Conservation (phyloP, 805 yeast species). For the Cyberlindnera americana region DNA sequence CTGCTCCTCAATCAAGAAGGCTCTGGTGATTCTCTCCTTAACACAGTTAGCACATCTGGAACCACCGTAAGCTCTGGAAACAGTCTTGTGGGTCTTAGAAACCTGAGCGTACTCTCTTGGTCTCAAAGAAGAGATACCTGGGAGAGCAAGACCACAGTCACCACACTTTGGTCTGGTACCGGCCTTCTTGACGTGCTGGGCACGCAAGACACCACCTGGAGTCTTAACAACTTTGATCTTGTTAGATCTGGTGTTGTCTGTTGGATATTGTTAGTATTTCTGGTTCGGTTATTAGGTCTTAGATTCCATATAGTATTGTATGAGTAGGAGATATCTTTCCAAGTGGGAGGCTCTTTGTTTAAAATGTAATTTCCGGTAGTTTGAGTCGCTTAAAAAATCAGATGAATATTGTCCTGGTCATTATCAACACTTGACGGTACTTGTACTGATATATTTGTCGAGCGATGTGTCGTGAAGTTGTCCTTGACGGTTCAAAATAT, state of each 20-base stretch:
- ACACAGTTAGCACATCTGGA: slow-evolving; percentile 97
- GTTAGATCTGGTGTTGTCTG: slow-evolving; percentile 99
- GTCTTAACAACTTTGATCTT: slow-evolving; percentile 99
- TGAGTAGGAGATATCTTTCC: too few relatives aligned
- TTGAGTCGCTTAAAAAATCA: too few relatives aligned
- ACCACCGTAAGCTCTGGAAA: slow-evolving; percentile 99
- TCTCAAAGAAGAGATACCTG: slow-evolving; percentile 92
- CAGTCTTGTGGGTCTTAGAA: slow-evolving; percentile 96
- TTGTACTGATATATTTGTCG: too few relatives aligned
- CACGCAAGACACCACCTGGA: slow-evolving; percentile 99
- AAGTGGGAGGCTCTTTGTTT: too few relatives aligned
- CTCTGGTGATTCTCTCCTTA: slow-evolving; percentile 98
- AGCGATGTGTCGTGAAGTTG: too few relatives aligned
- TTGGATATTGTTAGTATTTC: slow-evolving; percentile 22
- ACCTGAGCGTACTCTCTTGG: slow-evolving; percentile 96
- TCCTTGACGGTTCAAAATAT: too few relatives aligned
- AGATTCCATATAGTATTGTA: too few relatives aligned
- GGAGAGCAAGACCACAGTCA: slow-evolving; percentile 75
- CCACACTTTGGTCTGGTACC: slow-evolving; percentile 84
- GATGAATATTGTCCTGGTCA: too few relatives aligned
- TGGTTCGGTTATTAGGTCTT: neutral
- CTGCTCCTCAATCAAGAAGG: slow-evolving; percentile 99
- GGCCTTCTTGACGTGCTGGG: slow-evolving; percentile 91
- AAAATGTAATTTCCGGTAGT: too few relatives aligned
- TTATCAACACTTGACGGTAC: too few relatives aligned